Evolutionary conservation across 1,284 basidiomycete genomes (phyloP).

Genomic region (Cutaneotrichosporon curvatum): DNA sequence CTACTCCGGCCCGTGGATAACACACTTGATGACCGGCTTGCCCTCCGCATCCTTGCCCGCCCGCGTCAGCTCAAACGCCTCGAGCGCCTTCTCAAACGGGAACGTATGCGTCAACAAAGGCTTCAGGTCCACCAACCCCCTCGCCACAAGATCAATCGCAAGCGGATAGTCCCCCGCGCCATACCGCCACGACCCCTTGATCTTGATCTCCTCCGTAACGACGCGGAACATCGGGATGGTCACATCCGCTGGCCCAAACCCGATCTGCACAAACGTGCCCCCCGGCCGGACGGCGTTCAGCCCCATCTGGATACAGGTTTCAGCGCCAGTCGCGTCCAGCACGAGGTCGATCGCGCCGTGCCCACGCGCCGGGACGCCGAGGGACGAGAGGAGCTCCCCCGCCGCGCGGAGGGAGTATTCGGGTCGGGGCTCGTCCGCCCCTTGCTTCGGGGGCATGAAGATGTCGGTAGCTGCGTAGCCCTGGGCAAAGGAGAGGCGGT

Average conservation of each 20-base stretch:
- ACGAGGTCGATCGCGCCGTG: slow-evolving; percentile 54
- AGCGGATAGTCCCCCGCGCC: slow-evolving; percentile 45
- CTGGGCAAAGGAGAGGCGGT: slow-evolving; percentile 80
- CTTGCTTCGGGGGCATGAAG: slow-evolving; percentile 54
- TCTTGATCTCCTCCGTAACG: slow-evolving; percentile 40
- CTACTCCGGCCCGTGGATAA: slow-evolving; percentile 42
- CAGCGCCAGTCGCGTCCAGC: slow-evolving; percentile 56
- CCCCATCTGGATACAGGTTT: slow-evolving; percentile 57
- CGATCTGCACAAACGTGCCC: slow-evolving; percentile 42
- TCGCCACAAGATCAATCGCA: slow-evolving; percentile 52
- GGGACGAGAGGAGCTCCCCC: slow-evolving; percentile 42
- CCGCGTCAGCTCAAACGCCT: slow-evolving; percentile 54
- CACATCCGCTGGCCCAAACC: slow-evolving; percentile 41
- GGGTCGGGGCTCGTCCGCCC: slow-evolving; percentile 23
- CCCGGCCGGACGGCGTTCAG: slow-evolving; percentile 55
- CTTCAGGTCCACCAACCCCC: slow-evolving; percentile 52
- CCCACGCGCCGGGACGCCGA: slow-evolving; percentile 48
- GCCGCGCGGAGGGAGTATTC: slow-evolving; percentile 55
- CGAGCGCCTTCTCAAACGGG: slow-evolving; percentile 50
- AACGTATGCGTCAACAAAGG: slow-evolving; percentile 57
- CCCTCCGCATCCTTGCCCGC: slow-evolving; percentile 65
- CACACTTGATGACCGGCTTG: slow-evolving; percentile 47
- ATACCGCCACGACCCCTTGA: slow-evolving; percentile 45
- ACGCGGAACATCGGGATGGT: slow-evolving; percentile 41
- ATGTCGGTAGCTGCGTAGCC: slow-evolving; percentile 78